Evolutionary conservation across 2,329 filamentous ascomycete genomes (phyloP), one percentile per base, ranked within the genome.

Genomic region (Cladosporium sp.): DNA sequence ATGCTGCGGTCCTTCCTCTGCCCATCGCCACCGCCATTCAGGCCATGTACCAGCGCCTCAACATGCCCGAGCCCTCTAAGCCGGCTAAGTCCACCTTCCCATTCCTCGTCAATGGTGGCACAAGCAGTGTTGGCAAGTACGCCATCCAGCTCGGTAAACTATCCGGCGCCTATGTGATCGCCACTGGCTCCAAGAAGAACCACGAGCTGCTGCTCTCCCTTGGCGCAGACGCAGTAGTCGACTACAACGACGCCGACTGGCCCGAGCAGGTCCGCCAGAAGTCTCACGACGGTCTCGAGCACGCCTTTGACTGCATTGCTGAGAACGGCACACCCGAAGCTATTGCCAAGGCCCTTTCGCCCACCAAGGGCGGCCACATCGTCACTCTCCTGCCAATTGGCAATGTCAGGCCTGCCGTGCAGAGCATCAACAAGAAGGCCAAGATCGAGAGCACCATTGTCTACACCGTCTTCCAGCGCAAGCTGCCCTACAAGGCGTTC

Each of bases 301-400:
- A 77, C 45, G 74, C 84, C 15, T 65, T 85, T 11, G 83, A 85
- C 69, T 85, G 82, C 68, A 84, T 85, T 58, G 80, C 77, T 2
- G 69, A 78, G 37, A 65, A 73, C 2, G 79, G 79, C 0, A 80
- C 78, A 5, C 63, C 85, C 5, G 64, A 65, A 34, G 82, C 79
- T 2, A 71, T 87, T 36, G 74, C 77, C 5, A 76, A 76, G 62
- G 72, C 56, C 25, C 47, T 58, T 12, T 88, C 22, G 82, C 81
- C 0, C 70, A 76, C 56, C 59, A 67, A 55, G 1, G 82, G 82
- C 0, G 71, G 76, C 3, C 82, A 71, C 22, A 82, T 87, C 0
- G 85, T 84, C 0, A 71, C 86, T 15, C 77, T 88, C 71, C 69
- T 88, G 5, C 85, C 85, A 0, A 78, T 87, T 70, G 59, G 83